Base-by-base conservation (phyloP, 768 basidiomycete species). In the Dioszegia hungarica region DNA sequence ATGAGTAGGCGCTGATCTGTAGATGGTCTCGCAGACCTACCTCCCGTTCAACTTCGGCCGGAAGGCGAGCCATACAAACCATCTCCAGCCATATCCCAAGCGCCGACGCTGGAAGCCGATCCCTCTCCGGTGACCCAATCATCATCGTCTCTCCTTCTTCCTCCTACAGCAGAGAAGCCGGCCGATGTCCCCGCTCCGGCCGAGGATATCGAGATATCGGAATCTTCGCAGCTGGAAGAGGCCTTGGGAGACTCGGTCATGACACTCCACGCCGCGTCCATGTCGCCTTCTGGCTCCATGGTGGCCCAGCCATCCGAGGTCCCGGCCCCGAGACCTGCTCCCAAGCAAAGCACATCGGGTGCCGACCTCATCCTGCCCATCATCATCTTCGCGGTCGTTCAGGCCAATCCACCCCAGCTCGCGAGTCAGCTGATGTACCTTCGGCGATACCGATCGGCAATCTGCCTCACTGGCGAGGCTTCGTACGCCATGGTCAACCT, bases 401-500 rank as follows among this genome's bases (percentile, higher is more conserved):
- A 90, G 74, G 81, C 89, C 12, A 97, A 98, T 71, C 94, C 95
- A 0, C 80, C 85, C 0, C 85, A 84, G 56, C 81, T 98, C 0
- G 82, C 82, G 79, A 92, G 62, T 80, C 88, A 64, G 81, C 86
- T 78, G 70, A 72, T 78, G 52, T 81, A 77, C 64, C 72, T 79
- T 28, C 79, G 80, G 34, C 77, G 81, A 29, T 93, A 60, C 77
- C 86, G 57, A 81, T 81, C 78, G 81, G 75, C 78, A 5, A 71
- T 76, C n/a, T 74, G 77, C 45, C 58, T 78, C 39, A 85, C 33
- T 80, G 92, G 92, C 2, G 91, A 97, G 69, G 89, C 90, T 67
- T 86, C 85, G 45, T 99, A 92, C 67, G 97, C 92, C 57, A 81
- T 94, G 37, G 88, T 97, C 74, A 98, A 95, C 75, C 79, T 95